These are phyloP conservation scores for Hypholoma sublateritium DNA, from an alignment of 768 basidiomycete species.

Conservation along the genomic window DNA sequence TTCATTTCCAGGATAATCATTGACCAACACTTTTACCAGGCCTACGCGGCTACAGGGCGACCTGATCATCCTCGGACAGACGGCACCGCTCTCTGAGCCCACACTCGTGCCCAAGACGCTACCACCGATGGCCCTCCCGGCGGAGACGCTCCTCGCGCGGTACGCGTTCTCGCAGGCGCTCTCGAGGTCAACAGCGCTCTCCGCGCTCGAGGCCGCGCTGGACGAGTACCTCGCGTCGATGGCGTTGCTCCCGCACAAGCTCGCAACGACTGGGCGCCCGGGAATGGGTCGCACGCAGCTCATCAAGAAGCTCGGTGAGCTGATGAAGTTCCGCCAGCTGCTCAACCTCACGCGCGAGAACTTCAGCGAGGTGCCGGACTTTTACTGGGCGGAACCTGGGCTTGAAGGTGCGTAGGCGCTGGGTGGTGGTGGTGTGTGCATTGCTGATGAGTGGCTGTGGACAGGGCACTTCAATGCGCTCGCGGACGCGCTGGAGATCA, in stretches of 20 bases:
- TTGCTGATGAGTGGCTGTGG: background rate
- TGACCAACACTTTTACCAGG: conserved; percentile 38
- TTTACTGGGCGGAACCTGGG: conserved; percentile 94
- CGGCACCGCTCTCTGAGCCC: conserved; percentile 55
- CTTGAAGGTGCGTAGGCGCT: conserved; percentile 62
- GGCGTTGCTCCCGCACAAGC: conserved; percentile 71
- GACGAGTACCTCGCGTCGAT: conserved; percentile 85
- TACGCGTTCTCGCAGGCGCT: conserved; percentile 93
- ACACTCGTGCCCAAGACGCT: conserved; percentile 43
- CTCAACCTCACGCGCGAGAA: conserved; percentile 89
- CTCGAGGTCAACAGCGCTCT: conserved; percentile 84
- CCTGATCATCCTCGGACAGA: conserved; percentile 83
- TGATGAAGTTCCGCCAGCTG: conserved; percentile 91
- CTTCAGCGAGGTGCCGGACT: conserved; percentile 85
- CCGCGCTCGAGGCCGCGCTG: conserved; percentile 82
- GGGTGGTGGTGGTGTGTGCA: background rate
- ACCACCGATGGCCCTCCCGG: conserved; percentile 58
- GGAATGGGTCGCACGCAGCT: conserved; percentile 79
- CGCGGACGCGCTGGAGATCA: conserved; percentile 84
- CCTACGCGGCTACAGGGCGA: conserved; percentile 89
- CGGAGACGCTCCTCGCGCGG: conserved; percentile 76
- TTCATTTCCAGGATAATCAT: background rate
- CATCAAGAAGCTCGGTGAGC: conserved; percentile 88
- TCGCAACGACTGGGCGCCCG: conserved; percentile 80
- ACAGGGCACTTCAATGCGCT: conserved; percentile 82